These are phyloP conservation scores for Hypocreales sp. DNA, from an alignment of 2,329 filamentous ascomycete species.

Conservation along the genomic window DNA sequence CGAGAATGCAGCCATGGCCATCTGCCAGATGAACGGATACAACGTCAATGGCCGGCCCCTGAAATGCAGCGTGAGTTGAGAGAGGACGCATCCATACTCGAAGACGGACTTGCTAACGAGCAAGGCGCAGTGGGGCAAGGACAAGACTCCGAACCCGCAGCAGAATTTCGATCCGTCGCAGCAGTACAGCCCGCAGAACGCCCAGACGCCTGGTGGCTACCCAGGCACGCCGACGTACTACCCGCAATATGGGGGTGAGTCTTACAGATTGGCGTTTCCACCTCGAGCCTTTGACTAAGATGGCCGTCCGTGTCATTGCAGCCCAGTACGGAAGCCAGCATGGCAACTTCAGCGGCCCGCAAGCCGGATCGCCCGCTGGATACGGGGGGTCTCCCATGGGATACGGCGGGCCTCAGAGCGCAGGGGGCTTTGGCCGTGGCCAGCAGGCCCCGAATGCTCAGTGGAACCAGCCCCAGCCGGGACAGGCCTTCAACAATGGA, in stretches of 20 bases:
- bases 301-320: slow-evolving; percentile 6
- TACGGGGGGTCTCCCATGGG: slow-evolving; percentile 55
- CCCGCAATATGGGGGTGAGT: slow-evolving; percentile 78
- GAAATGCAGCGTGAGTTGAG: slow-evolving; percentile 85
- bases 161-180: slow-evolving; percentile 60
- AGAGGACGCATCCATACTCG: neutral
- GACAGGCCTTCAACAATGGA: slow-evolving; percentile 43
- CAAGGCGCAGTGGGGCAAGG: slow-evolving; percentile 89
- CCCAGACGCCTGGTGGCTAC: slow-evolving; percentile 53
- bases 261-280: too few relatives aligned
- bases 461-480: slow-evolving; percentile 35
- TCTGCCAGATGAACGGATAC: slow-evolving; percentile 95
- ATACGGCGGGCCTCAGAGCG: slow-evolving; percentile 58
- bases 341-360: slow-evolving; percentile 47
- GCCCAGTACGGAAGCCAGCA: slow-evolving; percentile 50
- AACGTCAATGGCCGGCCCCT: slow-evolving; percentile 92
- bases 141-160: slow-evolving; percentile 70
- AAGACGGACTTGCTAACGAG: slow-evolving; percentile 12
- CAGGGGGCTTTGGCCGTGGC: slow-evolving; percentile 74
- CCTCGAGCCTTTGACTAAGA: neutral
- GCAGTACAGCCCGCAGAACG: slow-evolving; percentile 57
- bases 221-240: slow-evolving; percentile 78
- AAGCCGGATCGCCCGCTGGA: slow-evolving; percentile 43
- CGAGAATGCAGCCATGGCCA: slow-evolving; percentile 95
- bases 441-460: slow-evolving; percentile 41